A percentile compares a stretch with the other conserved stretches of the same genome.
Conservation (phyloP, 306 rosid genomes). For the Quercus dentata region DNA sequence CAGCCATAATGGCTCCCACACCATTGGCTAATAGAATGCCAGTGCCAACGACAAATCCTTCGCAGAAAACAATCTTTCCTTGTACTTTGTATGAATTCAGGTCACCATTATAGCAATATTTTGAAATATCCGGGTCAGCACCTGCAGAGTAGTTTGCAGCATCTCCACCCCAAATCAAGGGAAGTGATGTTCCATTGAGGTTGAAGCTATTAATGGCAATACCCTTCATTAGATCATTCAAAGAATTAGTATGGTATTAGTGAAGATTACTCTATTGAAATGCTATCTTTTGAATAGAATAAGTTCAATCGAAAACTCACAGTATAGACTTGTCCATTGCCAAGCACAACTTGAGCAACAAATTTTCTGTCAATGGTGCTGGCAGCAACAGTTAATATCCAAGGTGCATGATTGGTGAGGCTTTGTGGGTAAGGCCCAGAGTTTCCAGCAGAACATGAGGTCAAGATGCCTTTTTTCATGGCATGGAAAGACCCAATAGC, state of each 20-base stretch:
- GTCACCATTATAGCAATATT: background rate
- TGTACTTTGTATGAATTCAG: conserved; percentile 14
- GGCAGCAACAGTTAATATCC: conserved; percentile 39
- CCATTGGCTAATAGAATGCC: conserved; percentile 14
- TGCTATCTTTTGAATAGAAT: background rate
- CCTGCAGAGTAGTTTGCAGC: conserved; percentile 34
- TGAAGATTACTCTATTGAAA: background rate
- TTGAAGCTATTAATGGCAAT: conserved; percentile 21
- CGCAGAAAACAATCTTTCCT: conserved; percentile 29
- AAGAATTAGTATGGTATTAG: background rate
- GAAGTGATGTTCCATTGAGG: conserved; percentile 6
- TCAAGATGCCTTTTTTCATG: conserved; percentile 29
- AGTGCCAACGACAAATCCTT: background rate
- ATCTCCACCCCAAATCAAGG: conserved; percentile 37
- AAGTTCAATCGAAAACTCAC: conserved; percentile 1
- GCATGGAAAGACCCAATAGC: conserved; percentile 35
- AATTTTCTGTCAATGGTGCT: conserved; percentile 31
- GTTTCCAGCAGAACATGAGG: conserved; percentile 39
- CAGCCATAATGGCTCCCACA: conserved; percentile 24
- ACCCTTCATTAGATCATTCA: conserved; percentile 17
- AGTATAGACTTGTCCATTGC: conserved; percentile 19
- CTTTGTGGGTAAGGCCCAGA: conserved; percentile 12
- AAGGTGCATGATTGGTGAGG: conserved; percentile 28
- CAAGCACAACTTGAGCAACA: conserved; percentile 24
- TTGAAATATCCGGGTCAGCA: conserved; percentile 1